Evolutionary conservation across 768 basidiomycete genomes (phyloP).

Genomic region (Panellus pusillus): DNA sequence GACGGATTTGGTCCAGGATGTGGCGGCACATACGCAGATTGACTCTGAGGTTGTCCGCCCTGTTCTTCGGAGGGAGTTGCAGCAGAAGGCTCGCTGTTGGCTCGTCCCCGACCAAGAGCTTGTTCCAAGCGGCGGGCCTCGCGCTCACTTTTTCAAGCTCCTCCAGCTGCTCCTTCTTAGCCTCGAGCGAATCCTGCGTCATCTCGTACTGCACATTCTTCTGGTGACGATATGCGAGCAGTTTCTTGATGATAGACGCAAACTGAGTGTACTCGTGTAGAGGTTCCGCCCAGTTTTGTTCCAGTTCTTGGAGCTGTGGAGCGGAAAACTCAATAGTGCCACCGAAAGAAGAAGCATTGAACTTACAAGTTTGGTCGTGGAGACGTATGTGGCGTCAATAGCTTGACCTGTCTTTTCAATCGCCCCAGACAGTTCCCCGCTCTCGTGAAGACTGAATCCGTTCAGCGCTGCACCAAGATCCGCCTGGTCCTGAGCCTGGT

Average conservation of each 20-base stretch:
- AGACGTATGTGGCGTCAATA: constrained; percentile 89
- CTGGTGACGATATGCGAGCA: constrained; percentile 93
- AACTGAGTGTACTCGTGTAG: constrained; percentile 96
- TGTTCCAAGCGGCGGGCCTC: constrained; percentile 89
- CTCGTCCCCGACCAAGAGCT: constrained; percentile 67
- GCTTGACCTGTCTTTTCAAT: constrained; percentile 98
- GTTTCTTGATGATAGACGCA: constrained; percentile 89
- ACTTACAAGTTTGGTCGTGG: constrained; percentile 84
- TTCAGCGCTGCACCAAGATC: constrained; percentile 92
- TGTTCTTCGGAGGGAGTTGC: constrained; percentile 25
- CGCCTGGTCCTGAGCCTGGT: constrained; percentile 82
- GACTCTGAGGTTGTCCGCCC: constrained; percentile 33
- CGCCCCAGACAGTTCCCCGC: constrained; percentile 68
- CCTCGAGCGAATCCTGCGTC: constrained; percentile 88
- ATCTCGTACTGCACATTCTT: constrained; percentile 98
- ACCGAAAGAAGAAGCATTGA: neutral
- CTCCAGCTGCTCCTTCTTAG: constrained; percentile 79
- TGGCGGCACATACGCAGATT: constrained; percentile 61
- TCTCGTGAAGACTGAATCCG: constrained; percentile 90
- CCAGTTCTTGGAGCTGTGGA: constrained; percentile 84
- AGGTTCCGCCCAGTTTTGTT: constrained; percentile 94
- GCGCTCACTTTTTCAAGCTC: constrained; percentile 89
- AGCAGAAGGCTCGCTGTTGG: constrained; percentile 31
- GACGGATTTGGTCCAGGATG: constrained; percentile 79
- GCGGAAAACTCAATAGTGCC: constrained; percentile 9